Evolutionary conservation across 2,329 filamentous ascomycete genomes (phyloP), one percentile per base, ranked within the genome.

Genomic region (Sporothrix phasma): DNA sequence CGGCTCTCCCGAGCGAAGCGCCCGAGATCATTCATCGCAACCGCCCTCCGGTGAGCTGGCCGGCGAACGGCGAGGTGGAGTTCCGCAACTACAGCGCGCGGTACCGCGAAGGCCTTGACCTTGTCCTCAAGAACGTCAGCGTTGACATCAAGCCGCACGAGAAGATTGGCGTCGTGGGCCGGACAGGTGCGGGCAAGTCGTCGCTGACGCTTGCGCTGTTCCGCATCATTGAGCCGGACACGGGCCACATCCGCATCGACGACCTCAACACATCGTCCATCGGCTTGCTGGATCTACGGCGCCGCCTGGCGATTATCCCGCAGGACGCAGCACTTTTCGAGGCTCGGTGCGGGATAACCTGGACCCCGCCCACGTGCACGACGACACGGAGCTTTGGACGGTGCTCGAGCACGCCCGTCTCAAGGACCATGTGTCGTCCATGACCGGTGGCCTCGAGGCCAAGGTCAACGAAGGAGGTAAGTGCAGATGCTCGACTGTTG

Each of bases 331-430:
- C 93, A 68, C 84, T 99, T 67, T 99, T 99, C 71, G 78, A 80
- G 63, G 77, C 8, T 75, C 76, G 8, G 84, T 99, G 67, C 86
- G 94, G 69, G 94, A 99, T 76, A 99, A 99, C 73, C 83, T 97
- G 45, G 94, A 99, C 73, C 95, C 95, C 26, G 90, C 89, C 31
- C 90, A 96, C 74, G 90, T 95, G 63, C 92, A 96, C 72, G 93
- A 97, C 75, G 95, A 99, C 75, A 96, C 92, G 5, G 94, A 97
- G 73, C 81, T 99, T 39, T 99, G 94, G 94, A 96, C 89, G 73
- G 92, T 95, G 66, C 31, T 71, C 90, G 92, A 97, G 74, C 93
- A 97, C 76, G 94, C 94, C 66, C 88, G 93, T 71, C 81, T 99
- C 64, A 96, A 94, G 75, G 92, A 96, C 67, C 90, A 97, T 76